Percentiles rank a stretch among this genome's conserved stretches.
These are phyloP conservation scores for Euphorbia lathyris DNA, from an alignment of 345 rosid genomes.

Conservation along the genomic window DNA sequence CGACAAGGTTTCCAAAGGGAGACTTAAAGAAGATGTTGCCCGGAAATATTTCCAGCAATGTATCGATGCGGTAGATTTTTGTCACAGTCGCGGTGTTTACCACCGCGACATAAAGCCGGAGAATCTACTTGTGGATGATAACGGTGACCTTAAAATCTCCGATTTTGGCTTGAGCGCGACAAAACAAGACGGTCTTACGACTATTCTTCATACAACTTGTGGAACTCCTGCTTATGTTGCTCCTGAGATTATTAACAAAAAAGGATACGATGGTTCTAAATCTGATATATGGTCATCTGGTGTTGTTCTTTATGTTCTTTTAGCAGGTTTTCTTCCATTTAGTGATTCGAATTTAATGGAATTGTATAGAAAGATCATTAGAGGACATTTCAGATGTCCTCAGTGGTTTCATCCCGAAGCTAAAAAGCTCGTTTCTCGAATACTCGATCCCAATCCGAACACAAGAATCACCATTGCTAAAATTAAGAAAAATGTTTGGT, in stretches of 20 bases:
- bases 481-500: constrained; percentile 66
- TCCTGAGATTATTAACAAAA: constrained; percentile 70
- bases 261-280: constrained; percentile 76
- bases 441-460: constrained; percentile 64
- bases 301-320: constrained; percentile 62
- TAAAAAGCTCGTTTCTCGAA: constrained; percentile 58
- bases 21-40: constrained; percentile 63
- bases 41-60: constrained; percentile 73
- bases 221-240: constrained; percentile 94
- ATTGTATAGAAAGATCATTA: constrained; percentile 60
- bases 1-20: constrained; percentile 64
- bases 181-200: constrained; percentile 69
- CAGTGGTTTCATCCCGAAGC: constrained; percentile 70
- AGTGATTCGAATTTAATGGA: constrained; percentile 60
- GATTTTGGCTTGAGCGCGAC: constrained; percentile 80
- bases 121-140: constrained; percentile 72
- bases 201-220: constrained; percentile 84
- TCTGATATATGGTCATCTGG: constrained; percentile 93
- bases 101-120: constrained; percentile 89
- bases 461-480: constrained; percentile 55
- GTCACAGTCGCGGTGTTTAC: constrained; percentile 85
- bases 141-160: constrained; percentile 60
- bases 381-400: constrained; percentile 71
- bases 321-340: constrained; percentile 82
- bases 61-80: constrained; percentile 69